These are phyloP conservation scores for Gonapodya sp. DNA, from an alignment of 192 early-diverging fungal genomes.

Conservation along the genomic window DNA sequence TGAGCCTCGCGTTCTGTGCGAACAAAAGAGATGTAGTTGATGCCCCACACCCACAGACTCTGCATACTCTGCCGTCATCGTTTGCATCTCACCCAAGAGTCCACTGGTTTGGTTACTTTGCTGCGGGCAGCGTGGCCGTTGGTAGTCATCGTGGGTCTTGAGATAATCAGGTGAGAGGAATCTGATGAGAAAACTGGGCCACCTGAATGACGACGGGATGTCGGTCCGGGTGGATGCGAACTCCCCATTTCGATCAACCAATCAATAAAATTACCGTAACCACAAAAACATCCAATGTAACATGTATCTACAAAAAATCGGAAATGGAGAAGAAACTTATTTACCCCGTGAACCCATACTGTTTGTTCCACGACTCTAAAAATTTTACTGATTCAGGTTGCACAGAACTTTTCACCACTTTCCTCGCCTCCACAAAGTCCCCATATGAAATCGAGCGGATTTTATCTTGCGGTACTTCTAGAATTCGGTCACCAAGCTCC, in stretches of 20 bases:
- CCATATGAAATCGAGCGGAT: slow-evolving; percentile 27
- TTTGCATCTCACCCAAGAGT: neutral
- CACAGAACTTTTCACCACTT: neutral
- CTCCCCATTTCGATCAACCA: too few species aligned
- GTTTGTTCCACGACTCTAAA: neutral
- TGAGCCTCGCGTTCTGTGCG: slow-evolving; percentile 38
- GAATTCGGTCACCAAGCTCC: slow-evolving; percentile 27
- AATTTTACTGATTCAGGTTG: neutral
- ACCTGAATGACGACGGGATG: too few species aligned
- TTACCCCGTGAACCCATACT: neutral
- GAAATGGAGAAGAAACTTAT: too few species aligned
- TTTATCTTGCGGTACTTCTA: slow-evolving; percentile 23
- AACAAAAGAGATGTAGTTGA: neutral
- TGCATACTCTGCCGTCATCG: too few species aligned
- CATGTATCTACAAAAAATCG: too few species aligned
- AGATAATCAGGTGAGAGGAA: too few species aligned
- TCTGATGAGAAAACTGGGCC: neutral
- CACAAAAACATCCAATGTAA: too few species aligned
- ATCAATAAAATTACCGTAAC: too few species aligned
- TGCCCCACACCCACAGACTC: too few species aligned
- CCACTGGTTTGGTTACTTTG: neutral
- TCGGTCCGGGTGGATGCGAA: too few species aligned
- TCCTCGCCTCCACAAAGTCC: slow-evolving; percentile 26
- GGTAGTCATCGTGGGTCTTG: too few species aligned
- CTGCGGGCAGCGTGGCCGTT: neutral